Conservation (phyloP, 2,329 filamentous ascomycete genomes). For the Beauveria caledonica region DNA sequence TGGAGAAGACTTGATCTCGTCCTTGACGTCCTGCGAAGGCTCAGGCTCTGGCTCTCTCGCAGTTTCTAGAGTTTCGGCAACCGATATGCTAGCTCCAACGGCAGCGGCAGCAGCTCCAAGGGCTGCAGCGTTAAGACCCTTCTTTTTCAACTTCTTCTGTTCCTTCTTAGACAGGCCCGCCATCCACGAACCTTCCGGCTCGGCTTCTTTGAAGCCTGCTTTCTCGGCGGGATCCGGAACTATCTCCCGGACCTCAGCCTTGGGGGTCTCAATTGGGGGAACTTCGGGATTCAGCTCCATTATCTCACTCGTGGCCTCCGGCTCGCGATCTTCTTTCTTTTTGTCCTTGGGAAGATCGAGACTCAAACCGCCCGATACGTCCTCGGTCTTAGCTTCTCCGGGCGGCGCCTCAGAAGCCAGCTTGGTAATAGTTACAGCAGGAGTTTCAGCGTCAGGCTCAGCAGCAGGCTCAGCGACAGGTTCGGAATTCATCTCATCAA, state of each 20-base stretch:
- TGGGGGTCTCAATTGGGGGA: not conserved
- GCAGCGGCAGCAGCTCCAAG: not conserved
- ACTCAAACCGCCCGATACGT: not conserved
- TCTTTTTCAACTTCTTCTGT: slow-evolving; percentile 23
- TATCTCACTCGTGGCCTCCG: slow-evolving; percentile 15
- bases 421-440: not conserved
- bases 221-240: not conserved
- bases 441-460: not conserved
- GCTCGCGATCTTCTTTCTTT: slow-evolving; percentile 23
- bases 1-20: not conserved
- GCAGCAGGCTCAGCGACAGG: not conserved
- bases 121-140: not conserved
- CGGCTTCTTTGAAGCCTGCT: not conserved
- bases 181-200: not conserved
- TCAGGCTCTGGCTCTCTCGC: not conserved
- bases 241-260: not conserved
- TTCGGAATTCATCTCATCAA: not conserved
- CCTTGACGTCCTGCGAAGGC: not conserved
- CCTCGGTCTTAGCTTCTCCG: not conserved
- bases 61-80: not conserved
- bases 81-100: not conserved
- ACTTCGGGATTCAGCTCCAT: not conserved
- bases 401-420: not conserved
- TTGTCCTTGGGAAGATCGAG: slow-evolving; percentile 17
- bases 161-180: slow-evolving; percentile 17